Percentiles rank a stretch among this genome's conserved stretches.
These are phyloP conservation scores for Aleurites moluccanus DNA, from an alignment of 441 rosid species.

Conservation along the genomic window DNA sequence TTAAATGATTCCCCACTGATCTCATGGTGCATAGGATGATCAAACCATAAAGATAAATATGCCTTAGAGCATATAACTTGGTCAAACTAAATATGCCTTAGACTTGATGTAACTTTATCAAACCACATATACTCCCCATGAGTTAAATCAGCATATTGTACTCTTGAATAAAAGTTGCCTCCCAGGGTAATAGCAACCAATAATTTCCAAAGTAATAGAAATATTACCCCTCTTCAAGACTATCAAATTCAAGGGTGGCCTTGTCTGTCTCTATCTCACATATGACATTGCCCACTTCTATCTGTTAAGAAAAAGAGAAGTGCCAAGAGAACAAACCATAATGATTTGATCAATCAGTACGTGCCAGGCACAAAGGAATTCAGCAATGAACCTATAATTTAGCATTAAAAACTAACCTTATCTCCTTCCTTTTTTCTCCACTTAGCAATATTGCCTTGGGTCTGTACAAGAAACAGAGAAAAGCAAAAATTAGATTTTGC, in stretches of 20 bases:
- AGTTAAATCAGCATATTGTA: not conserved
- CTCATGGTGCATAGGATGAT: not conserved
- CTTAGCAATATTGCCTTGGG: slow-evolving; percentile 83
- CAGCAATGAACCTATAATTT: slow-evolving; percentile 1
- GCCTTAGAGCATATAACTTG: not conserved
- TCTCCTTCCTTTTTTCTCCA: slow-evolving; percentile 98
- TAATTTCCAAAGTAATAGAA: slow-evolving; percentile 17
- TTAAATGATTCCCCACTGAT: not conserved
- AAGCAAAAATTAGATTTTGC: slow-evolving; percentile 26
- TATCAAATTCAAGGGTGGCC: slow-evolving; percentile 95
- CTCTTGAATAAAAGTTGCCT: not conserved
- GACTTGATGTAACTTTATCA: not conserved
- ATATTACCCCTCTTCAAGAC: slow-evolving; percentile 93
- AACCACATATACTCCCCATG: not conserved
- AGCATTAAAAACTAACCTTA: slow-evolving; percentile 53
- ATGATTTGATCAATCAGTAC: slow-evolving; percentile 19
- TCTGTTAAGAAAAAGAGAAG: slow-evolving; percentile 48
- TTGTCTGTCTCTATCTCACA: slow-evolving; percentile 99
- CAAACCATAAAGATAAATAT: not conserved
- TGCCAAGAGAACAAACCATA: slow-evolving; percentile 22
- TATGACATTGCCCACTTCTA: slow-evolving; percentile 90
- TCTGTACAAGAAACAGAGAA: slow-evolving; percentile 45
- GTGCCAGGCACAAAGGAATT: slow-evolving; percentile 14
- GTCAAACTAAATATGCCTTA: not conserved
- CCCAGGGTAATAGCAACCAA: not conserved